A percentile compares a stretch with the other conserved stretches of the same genome.
Evolutionary conservation across 1,139 yeast species (phyloP).

Genomic region (Fermentozyma sake): DNA sequence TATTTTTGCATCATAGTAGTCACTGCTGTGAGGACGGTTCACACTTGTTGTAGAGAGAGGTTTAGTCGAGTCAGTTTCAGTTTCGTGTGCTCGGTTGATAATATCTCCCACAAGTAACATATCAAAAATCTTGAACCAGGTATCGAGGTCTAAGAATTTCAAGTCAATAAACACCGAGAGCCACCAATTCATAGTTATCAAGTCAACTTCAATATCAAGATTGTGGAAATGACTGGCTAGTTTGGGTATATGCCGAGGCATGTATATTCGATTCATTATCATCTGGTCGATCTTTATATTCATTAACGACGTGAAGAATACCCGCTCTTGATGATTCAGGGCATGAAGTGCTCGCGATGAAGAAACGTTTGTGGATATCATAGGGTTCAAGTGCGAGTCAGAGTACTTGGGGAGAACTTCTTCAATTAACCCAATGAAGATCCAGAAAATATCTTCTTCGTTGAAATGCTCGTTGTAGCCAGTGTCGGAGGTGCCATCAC

Average conservation of each 20-base stretch:
- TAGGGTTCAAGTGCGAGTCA: background rate
- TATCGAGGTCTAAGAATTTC: conserved; percentile 47
- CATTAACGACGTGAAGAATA: conserved; percentile 28
- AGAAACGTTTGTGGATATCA: background rate
- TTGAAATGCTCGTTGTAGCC: conserved; percentile 15
- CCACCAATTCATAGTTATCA: conserved; percentile 58
- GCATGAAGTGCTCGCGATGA: conserved; percentile 1
- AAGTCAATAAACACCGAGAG: conserved; percentile 48
- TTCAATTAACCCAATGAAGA: conserved; percentile 47
- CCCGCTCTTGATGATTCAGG: conserved; percentile 3
- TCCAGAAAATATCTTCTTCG: conserved; percentile 59
- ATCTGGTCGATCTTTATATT: conserved; percentile 40
- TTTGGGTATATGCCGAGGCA: conserved; percentile 32
- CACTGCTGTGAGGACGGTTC: too few species aligned
- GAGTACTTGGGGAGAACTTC: conserved; percentile 46
- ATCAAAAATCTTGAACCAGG: conserved; percentile 52
- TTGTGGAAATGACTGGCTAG: conserved; percentile 32
- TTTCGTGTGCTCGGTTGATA: conserved; percentile 3
- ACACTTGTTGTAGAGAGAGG: too few species aligned
- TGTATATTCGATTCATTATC: conserved; percentile 17
- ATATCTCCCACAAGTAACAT: conserved; percentile 33
- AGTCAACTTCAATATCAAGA: conserved; percentile 43
- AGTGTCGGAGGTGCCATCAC: conserved; percentile 6
- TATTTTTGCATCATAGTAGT: background rate
- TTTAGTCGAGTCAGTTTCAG: background rate